Conservation (phyloP, 2,329 filamentous ascomycete genomes). For the Xylaria sp. region DNA sequence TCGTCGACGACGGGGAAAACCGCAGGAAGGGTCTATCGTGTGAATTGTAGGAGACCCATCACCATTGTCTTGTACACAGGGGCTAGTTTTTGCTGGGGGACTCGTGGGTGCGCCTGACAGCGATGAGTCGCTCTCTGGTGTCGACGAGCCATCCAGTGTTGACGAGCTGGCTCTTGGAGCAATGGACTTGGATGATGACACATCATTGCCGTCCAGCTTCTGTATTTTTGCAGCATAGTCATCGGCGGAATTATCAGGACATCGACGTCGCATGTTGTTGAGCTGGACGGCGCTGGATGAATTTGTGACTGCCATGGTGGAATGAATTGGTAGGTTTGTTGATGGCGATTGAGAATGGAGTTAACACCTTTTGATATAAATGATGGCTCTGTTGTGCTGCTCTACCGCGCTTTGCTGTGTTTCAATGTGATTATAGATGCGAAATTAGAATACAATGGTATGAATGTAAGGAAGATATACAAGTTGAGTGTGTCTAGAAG, state of each 20-base stretch:
- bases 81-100: background rate
- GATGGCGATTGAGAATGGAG: background rate
- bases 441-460: background rate
- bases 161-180: background rate
- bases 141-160: background rate
- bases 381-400: background rate
- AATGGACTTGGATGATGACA: background rate
- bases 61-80: background rate
- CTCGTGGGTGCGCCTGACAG: background rate
- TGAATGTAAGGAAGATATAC: background rate
- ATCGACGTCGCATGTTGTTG: background rate
- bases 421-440: background rate
- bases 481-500: background rate
- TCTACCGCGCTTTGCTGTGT: background rate
- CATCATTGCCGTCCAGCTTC: background rate
- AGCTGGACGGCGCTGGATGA: background rate
- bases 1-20: background rate
- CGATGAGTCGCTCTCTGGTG: background rate
- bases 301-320: background rate
- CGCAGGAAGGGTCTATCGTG: background rate
- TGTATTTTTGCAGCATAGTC: background rate
- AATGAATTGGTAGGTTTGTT: background rate
- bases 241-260: background rate
- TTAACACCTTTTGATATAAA: background rate
- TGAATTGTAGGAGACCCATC: background rate